Evolutionary conservation across 371 early-diverging fungal species (phyloP).

Genomic region (Chytridium lagenaria): DNA sequence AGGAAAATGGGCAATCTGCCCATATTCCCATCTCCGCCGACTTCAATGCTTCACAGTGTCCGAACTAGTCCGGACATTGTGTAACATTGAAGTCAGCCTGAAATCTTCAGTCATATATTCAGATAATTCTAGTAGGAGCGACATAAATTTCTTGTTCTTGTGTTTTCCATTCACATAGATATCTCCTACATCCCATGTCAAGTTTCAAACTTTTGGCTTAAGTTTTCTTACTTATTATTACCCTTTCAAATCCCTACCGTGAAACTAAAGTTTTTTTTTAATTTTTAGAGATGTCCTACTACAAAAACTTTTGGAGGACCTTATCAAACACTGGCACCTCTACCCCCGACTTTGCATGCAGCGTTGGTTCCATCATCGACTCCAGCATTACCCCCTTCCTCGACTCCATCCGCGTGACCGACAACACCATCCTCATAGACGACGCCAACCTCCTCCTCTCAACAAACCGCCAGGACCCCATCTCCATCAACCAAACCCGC

Average conservation of each 20-base stretch:
- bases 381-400: constrained; percentile 10
- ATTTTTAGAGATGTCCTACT: constrained; percentile 8
- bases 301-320: constrained; percentile 7
- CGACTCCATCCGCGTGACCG: constrained; percentile 5
- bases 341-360: constrained; percentile 14
- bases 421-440: constrained; percentile 23
- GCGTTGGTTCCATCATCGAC: constrained; percentile 16
- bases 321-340: neutral
- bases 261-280: too few relatives aligned
- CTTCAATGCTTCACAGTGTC: too few relatives aligned
- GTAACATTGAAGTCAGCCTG: too few relatives aligned
- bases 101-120: too few relatives aligned
- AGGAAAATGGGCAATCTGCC: too few relatives aligned
- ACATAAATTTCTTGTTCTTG: too few relatives aligned
- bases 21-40: too few relatives aligned
- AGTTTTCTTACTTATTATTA: too few relatives aligned
- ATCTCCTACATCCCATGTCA: neutral
- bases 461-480: constrained; percentile 9
- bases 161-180: too few relatives aligned
- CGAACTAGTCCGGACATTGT: too few relatives aligned
- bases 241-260: too few relatives aligned
- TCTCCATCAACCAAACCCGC: neutral
- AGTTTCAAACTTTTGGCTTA: constrained; percentile 1
- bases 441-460: constrained; percentile 3
- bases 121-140: too few relatives aligned